A percentile compares a stretch with the other conserved stretches of the same genome.
phyloP scores from a whole-genome alignment of 371 early-diverging fungal species.

The Capillidium heterosporum region DNA sequence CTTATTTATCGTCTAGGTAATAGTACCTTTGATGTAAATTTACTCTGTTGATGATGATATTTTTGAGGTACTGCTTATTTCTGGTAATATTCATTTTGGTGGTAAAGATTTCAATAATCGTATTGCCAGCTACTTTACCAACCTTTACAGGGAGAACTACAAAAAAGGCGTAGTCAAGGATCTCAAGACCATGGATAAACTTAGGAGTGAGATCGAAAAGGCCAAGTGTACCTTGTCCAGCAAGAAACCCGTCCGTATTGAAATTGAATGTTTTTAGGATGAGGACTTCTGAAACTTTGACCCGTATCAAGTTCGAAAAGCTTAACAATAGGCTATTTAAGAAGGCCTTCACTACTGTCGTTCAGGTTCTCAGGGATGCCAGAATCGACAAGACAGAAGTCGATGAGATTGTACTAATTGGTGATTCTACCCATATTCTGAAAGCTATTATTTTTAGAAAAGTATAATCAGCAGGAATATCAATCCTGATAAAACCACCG shows the following conservation, averaged over 20 bases:
- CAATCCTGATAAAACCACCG: conserved; percentile 98
- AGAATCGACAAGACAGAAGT: conserved; percentile 70
- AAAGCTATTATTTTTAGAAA: conserved; percentile 87
- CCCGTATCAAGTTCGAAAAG: conserved; percentile 90
- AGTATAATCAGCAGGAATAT: conserved; percentile 86
- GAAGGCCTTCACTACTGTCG: conserved; percentile 92
- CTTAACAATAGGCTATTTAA: conserved; percentile 78
- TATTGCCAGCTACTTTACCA: conserved; percentile 58
- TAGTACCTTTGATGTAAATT: conserved; percentile 89
- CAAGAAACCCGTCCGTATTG: conserved; percentile 69
- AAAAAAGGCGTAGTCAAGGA: conserved; percentile 49
- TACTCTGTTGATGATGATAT: conserved; percentile 70
- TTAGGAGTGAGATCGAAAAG: conserved; percentile 75
- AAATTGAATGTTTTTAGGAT: conserved; percentile 90
- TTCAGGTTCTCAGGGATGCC: conserved; percentile 95
- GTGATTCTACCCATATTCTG: conserved; percentile 98
- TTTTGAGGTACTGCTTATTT: conserved; percentile 69
- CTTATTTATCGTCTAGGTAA: conserved; percentile 90
- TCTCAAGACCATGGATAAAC: conserved; percentile 59
- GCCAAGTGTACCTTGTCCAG: conserved; percentile 82
- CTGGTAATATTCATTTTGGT: conserved; percentile 88
- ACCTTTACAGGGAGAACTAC: conserved; percentile 51
- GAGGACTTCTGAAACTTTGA: conserved; percentile 92
- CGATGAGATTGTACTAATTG: conserved; percentile 96
- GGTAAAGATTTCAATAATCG: conserved; percentile 82